Evolutionary conservation across 2,329 filamentous ascomycete species (phyloP).

Genomic region (Penicillium rolfsii): DNA sequence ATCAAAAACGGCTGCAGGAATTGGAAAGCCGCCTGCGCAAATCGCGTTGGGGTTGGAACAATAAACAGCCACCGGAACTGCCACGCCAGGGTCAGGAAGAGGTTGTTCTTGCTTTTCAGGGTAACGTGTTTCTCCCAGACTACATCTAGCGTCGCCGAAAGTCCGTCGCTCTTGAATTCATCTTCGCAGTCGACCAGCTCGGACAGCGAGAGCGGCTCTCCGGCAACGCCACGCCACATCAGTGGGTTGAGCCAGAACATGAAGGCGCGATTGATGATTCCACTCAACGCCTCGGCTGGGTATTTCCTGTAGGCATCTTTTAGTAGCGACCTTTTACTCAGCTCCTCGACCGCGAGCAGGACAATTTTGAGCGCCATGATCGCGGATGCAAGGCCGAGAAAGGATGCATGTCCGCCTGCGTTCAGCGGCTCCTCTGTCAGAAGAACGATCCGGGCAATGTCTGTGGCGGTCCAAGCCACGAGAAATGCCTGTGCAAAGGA

Average conservation of each 20-base stretch:
- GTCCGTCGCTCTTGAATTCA: neutral
- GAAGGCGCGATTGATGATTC: conserved; percentile 1
- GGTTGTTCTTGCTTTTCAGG: neutral
- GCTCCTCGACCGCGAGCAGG: neutral
- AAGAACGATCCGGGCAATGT: neutral
- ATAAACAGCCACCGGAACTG: neutral
- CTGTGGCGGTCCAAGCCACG: neutral
- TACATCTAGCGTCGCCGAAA: neutral
- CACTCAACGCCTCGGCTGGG: neutral
- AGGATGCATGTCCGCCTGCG: neutral
- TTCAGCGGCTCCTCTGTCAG: neutral
- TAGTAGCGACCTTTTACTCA: neutral
- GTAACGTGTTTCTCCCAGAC: neutral
- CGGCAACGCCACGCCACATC: neutral
- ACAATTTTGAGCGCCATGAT: neutral
- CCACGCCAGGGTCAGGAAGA: neutral
- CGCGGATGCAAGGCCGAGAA: neutral
- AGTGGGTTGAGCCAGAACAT: neutral
- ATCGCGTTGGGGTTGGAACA: neutral
- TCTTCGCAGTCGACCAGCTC: neutral
- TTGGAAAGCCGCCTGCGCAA: neutral
- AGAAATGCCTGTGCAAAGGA: neutral
- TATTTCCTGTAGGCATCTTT: neutral
- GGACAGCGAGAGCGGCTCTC: neutral
- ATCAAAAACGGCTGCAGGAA: neutral